Base-by-base conservation (phyloP, 768 basidiomycete genomes). In the Rhodotorula kratochvilovae region DNA sequence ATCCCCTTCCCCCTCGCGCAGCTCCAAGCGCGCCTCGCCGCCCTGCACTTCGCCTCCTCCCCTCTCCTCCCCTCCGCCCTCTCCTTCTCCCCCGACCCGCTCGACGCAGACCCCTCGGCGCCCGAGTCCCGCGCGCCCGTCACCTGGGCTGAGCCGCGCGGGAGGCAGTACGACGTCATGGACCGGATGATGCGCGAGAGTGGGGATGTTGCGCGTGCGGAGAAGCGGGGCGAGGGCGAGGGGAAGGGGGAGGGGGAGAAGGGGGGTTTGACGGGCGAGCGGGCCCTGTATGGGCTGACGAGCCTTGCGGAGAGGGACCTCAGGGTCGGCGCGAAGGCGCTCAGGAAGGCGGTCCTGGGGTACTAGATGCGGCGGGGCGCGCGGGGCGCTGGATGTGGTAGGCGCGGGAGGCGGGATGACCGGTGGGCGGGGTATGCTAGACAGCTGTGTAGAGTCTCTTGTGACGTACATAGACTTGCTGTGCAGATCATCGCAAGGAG, bases 1-100 rank as follows among this genome's bases (percentile, higher is more conserved):
- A 67, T 74, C 39, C 76, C 76, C 10, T 76, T 76, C 66, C 69
- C 72, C 0, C 63, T 76, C 50, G 72, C 73, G 5, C 70, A 76
- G 56, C 45, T 67, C 45, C 76, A 76, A 71, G 54, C 68, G 0
- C 68, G 72, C 33, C 67, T 73, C 56, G 56, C 67, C 15, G 46
- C 68, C 13, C 50, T 66, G 7, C 56, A 65, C 33, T 76, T 66
- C 35, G 45, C 62, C 25, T 48, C 58, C 17, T 54, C 54, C 1
- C 45, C 61, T 2, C 67, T 39, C n/a, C 56, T 63, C 1, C 48
- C 71, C 10, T 0, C 21, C 15, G 68, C 67, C 1, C 68, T 66
- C 51, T 12, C 54, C 3, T 63, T 66, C 55, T 2, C 8, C 15
- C 48, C 57, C 27, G 60, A 66, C 66, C 25, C 33, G n/a, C 19